Evolutionary conservation across 2,329 filamentous ascomycete genomes (phyloP).

Genomic region (Colletotrichum trifolii): DNA sequence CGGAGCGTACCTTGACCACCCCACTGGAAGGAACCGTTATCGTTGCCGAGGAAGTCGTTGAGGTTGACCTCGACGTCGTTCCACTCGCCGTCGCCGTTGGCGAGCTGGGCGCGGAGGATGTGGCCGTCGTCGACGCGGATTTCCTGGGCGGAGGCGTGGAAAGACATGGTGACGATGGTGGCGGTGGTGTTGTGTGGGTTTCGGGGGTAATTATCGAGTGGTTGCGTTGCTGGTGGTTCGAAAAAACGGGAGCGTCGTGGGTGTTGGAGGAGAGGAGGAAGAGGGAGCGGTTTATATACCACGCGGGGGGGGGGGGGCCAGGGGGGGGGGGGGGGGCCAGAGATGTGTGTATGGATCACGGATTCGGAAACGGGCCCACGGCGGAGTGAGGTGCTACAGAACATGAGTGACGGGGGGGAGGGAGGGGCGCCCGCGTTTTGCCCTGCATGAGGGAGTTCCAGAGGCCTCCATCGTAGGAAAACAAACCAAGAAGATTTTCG

Average conservation of each 20-base stretch:
- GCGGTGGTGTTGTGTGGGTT: slow-evolving; percentile 1
- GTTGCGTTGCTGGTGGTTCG: neutral
- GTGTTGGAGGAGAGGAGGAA: neutral
- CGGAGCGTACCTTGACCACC: slow-evolving; percentile 45
- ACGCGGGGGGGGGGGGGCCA: neutral
- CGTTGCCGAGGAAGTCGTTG: slow-evolving; percentile 62
- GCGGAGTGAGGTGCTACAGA: neutral
- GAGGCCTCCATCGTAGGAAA: slow-evolving; percentile 29
- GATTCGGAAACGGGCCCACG: neutral
- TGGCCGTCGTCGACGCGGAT: slow-evolving; percentile 62
- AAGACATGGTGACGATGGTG: slow-evolving; percentile 52
- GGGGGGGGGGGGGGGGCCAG: neutral
- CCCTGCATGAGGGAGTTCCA: neutral
- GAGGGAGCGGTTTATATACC: slow-evolving; percentile 17
- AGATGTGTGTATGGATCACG: slow-evolving; percentile 7
- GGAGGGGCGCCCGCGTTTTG: neutral
- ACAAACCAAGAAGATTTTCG: no score
- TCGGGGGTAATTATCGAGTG: slow-evolving; percentile 1
- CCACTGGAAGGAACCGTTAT: slow-evolving; percentile 61
- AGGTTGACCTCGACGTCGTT: slow-evolving; percentile 60
- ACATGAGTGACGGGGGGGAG: neutral
- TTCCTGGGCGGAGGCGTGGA: slow-evolving; percentile 59
- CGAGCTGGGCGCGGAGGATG: slow-evolving; percentile 57
- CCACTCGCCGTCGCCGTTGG: slow-evolving; percentile 53
- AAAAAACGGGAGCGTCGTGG: neutral